Evolutionary conservation across 2,329 filamentous ascomycete species (phyloP), one percentile per base, ranked within the genome.

Genomic region (Cercospora zeae-maydis): DNA sequence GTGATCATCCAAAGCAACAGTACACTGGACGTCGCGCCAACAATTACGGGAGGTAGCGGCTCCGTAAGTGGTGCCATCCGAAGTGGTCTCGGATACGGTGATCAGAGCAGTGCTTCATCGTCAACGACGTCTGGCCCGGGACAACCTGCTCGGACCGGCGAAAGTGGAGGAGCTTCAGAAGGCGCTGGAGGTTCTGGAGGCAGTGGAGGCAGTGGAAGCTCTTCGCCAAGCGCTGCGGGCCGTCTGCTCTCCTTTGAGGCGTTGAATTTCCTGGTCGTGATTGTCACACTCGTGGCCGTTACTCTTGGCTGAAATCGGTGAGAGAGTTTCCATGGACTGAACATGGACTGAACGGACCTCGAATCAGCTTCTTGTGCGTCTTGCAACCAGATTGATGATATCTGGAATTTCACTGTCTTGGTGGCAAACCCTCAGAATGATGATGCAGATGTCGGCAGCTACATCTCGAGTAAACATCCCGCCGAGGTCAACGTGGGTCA

Each of bases 51-150:
- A 49, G 33, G 52, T 31, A 36, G 42, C 16, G 24, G 24, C 24
- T 59, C 57, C 10, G 19, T 59, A 30, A 59, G 57, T 52, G 45
- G 57, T 36, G 57, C 57, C 31, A 59, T 59, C 11, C 42, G 42
- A n/a, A 51, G 42, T 31, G 57, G 57, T 8, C 16, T 59, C 34
- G 57, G 57, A 2, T 59, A 59, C 16, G 45, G 57, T 27, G 45
- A 27, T 11, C 30, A 56, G 30, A 56, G 30, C 45, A 9, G 45
- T 52, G 19, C 30, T 59, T 31, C 57, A 27, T 51, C 57, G 6
- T 16, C 54, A 14, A 59, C 42, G 16, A 10, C 30, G 30, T 36
- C 57, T 59, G 33, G 57, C 8, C 30, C 42, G 14, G 57, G 10
- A 10, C 9, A 45, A 34, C 39, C 57, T 11, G 34, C 45, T 30